Evolutionary conservation across 345 rosid species (phyloP).

Genomic region (Brassica carinata): DNA sequence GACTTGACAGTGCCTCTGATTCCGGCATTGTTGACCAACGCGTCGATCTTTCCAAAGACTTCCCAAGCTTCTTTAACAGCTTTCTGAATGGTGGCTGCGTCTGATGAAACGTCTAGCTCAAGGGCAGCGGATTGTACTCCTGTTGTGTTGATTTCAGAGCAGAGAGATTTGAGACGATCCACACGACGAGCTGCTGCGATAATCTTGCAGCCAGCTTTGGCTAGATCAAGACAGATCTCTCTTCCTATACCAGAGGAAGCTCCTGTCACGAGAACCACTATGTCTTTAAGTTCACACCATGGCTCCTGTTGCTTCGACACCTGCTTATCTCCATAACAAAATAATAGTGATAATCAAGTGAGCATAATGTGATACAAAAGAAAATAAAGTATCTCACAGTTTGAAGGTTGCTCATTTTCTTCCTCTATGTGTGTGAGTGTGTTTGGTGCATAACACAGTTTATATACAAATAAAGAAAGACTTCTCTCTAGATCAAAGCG

Average conservation of each 20-base stretch:
- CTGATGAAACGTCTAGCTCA: slow-evolving; percentile 15
- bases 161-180: background rate
- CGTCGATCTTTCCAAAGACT: background rate
- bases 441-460: background rate
- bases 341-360: background rate
- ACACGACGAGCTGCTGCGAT: slow-evolving; percentile 4
- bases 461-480: background rate
- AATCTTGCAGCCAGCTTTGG: slow-evolving; percentile 5
- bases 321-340: background rate
- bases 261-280: slow-evolving; percentile 9
- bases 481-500: background rate
- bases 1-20: background rate
- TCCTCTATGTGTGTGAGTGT: background rate
- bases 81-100: slow-evolving; percentile 4
- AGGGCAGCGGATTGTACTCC: background rate
- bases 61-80: background rate
- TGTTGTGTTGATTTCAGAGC: background rate
- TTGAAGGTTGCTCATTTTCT: background rate
- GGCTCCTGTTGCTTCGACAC: slow-evolving; percentile 4
- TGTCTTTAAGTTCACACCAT: slow-evolving; percentile 3
- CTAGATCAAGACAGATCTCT: background rate
- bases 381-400: background rate
- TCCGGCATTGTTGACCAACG: background rate
- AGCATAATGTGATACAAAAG: background rate
- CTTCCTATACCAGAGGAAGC: slow-evolving; percentile 6